These are phyloP conservation scores for Lagenidium giganteum DNA, from an alignment of 352 stramenopile genomes.

Conservation along the genomic window DNA sequence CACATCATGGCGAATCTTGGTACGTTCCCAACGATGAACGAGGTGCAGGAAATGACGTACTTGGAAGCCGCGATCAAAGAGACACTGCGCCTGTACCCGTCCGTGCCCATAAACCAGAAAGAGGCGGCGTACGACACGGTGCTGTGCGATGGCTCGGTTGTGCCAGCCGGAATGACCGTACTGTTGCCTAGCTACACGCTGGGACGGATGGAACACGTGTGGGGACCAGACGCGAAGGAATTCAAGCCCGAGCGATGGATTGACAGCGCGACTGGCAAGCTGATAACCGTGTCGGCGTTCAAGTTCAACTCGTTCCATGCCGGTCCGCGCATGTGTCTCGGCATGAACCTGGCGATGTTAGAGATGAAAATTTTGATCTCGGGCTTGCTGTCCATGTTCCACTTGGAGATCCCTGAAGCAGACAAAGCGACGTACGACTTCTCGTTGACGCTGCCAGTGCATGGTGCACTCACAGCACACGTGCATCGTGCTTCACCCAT, in stretches of 20 bases:
- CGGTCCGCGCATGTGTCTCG: conserved; percentile 38
- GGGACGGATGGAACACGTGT: conserved; percentile 21
- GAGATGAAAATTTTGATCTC: conserved; percentile 43
- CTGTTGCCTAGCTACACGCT: conserved; percentile 24
- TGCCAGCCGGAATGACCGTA: conserved; percentile 18
- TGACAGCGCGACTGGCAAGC: conserved; percentile 10
- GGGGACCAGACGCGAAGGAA: conserved; percentile 21
- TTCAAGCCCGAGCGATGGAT: conserved; percentile 35
- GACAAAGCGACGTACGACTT: conserved; percentile 17
- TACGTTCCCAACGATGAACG: conserved; percentile 11
- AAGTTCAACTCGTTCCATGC: conserved; percentile 41
- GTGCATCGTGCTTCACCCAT: background rate
- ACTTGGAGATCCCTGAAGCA: conserved; percentile 14
- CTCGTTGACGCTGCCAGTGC: conserved; percentile 17
- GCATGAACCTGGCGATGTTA: conserved; percentile 37
- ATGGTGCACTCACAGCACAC: background rate
- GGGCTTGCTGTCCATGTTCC: conserved; percentile 31
- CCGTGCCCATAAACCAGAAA: conserved; percentile 43
- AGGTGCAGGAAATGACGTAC: conserved; percentile 15
- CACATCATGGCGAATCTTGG: background rate
- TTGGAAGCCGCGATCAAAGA: conserved; percentile 33
- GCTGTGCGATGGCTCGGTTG: conserved; percentile 33
- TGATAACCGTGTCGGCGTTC: conserved; percentile 18
- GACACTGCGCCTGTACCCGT: conserved; percentile 59
- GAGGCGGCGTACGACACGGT: conserved; percentile 21